Base-by-base conservation (phyloP, 1,284 basidiomycete genomes). In the Tilletia walkeri region DNA sequence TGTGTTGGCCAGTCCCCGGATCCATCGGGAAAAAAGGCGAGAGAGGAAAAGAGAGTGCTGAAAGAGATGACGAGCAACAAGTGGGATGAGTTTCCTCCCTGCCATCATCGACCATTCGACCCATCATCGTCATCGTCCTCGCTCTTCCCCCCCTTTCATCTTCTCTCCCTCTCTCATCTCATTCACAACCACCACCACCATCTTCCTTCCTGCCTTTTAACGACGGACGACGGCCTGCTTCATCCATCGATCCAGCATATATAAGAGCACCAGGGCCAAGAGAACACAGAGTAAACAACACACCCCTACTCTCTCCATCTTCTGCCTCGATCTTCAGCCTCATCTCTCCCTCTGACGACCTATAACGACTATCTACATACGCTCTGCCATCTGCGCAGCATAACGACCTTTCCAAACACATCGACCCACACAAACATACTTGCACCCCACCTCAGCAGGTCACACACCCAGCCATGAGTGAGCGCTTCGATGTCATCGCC, bases 401-500 rank as follows among this genome's bases (percentile, higher is more conserved):
- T 10, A 48, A 48, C 47, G 12, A 48, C 47, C 47, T 48, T n/a
- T 10, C 12, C n/a, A n/a, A 12, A 48, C 47, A 48, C 10, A 48
- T 48, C 10, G 12, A 10, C 47, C 10, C 47, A 48, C 47, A 48
- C 12, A 10, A 10, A 48, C 47, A 48, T 10, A 10, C 47, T 12
- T 10, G 47, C 47, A 48, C 47, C 47, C 47, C 47, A 48, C 1
- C n/a, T n/a, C 10, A 10, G 10, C 47, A n/a, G n/a, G 12, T 48
- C 47, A n/a, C 47, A 48, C 47, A 48, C n/a, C 47, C 50, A 18
- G 16, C 41, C 41, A 69, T 54, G 53, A 81, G 78, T 76, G 78
- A 81, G 67, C 71, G 80, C 47, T 81, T 80, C 71, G 80, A 81
- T 68, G 78, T 80, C 41, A 80, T 81, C 75, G 76, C 73, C 70